Evolutionary conservation across 108 stramenopile genomes (phyloP).

Genomic region (Pseudonitzschia pungens): DNA sequence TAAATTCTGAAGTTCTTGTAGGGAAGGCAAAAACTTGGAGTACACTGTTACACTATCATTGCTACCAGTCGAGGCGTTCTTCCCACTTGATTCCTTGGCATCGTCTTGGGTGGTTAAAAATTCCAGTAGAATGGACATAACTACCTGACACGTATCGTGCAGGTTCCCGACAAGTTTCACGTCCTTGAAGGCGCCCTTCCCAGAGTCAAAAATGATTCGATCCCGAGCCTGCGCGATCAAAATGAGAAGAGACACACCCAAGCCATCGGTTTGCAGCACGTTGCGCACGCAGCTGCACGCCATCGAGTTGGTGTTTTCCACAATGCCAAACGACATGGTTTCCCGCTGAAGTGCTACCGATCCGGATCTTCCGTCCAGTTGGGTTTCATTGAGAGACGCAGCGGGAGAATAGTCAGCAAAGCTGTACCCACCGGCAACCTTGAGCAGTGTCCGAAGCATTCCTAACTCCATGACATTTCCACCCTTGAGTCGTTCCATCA

Average conservation of each 20-base stretch:
- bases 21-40: conserved; percentile 59
- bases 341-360: conserved; percentile 69
- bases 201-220: conserved; percentile 57
- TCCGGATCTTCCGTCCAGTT: conserved; percentile 78
- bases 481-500: conserved; percentile 55
- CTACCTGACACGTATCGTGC: conserved; percentile 73
- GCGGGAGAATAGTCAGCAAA: conserved; percentile 84
- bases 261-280: conserved; percentile 64
- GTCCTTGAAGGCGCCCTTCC: conserved; percentile 26
- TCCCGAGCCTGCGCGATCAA: conserved; percentile 71
- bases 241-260: conserved; percentile 77
- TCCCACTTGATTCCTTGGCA: conserved; percentile 16
- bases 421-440: conserved; percentile 75
- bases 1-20: conserved; percentile 43
- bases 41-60: conserved; percentile 38
- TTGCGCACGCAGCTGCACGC: conserved; percentile 50
- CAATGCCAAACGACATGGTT: conserved; percentile 86
- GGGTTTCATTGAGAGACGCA: conserved; percentile 64
- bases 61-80: not conserved
- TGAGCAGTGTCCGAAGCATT: conserved; percentile 73
- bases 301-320: conserved; percentile 59
- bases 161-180: conserved; percentile 78
- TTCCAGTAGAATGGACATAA: conserved; percentile 72
- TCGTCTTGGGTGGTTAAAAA: conserved; percentile 59
- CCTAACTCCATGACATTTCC: conserved; percentile 80